Base-by-base conservation (phyloP, 495 filamentous ascomycete species). In the Aspergillus panamensis region DNA sequence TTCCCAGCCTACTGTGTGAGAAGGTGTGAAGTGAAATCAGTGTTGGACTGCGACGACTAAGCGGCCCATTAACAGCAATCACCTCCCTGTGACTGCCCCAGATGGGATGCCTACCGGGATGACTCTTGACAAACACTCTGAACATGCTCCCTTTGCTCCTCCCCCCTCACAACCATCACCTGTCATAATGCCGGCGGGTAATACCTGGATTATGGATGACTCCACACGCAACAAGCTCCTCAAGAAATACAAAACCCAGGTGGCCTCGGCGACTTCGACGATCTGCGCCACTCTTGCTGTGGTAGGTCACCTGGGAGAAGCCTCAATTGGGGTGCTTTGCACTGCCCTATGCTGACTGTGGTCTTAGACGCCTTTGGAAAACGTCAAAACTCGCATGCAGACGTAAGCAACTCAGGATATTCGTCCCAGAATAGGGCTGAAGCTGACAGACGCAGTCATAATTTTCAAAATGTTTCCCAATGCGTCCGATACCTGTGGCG, bases 341-440 rank as follows among this genome's bases (percentile, higher is more conserved):
- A 30, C 19, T 40, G 21, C n/a, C 20, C 33, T 10, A 29, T 47
- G 32, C 47, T 58, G 47, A 57, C 47, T 52, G 19, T 43, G 20
- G 16, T 42, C 14, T 42, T 48, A 79, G 77, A 78, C 75, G 35
- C 77, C 77, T 40, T 51, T 79, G 48, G 77, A 79, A 53, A 79
- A 79, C 61, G 61, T 79, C 39, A 79, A 79, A 62, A 79, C 77
- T 32, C 77, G 77, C 10, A 79, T 79, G 77, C 77, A 79, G 62
- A 77, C 77, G 77, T 79, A 57, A 63, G 75, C 67, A 1, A 40
- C 19, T 10, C 6, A 19, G 29, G 13, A 7, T 16, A 37, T n/a
- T 37, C 10, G 1, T 21, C 7, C 20, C 32, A 5, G 12, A 14
- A 31, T 12, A 7, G 6, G 25, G 40, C 39, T 12, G 39, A 55